Evolutionary conservation across 2,329 filamentous ascomycete genomes (phyloP).

Genomic region (Fonsecaea erecta): DNA sequence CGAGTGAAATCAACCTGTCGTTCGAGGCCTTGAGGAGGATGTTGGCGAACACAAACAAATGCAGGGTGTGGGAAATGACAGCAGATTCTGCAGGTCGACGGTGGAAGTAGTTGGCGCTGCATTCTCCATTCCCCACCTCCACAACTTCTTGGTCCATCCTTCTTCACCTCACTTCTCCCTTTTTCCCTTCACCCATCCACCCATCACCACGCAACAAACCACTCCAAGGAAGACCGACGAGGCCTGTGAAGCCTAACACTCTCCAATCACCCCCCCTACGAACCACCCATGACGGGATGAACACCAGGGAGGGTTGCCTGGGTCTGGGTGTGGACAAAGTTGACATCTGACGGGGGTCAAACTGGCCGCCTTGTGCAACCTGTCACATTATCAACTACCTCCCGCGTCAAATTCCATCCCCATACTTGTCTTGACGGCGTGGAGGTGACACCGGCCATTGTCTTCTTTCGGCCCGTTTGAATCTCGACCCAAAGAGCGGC

Average conservation of each 20-base stretch:
- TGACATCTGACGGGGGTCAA: conserved; percentile 27
- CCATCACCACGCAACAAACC: not conserved
- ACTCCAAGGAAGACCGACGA: not conserved
- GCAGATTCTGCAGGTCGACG: not conserved
- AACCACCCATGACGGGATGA: not conserved
- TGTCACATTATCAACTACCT: conserved; percentile 30
- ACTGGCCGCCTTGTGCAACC: conserved; percentile 28
- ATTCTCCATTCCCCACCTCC: not conserved
- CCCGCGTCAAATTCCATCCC: conserved; percentile 30
- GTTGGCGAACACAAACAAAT: not conserved
- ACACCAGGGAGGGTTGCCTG: not conserved
- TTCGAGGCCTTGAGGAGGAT: not conserved
- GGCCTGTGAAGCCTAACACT: not conserved
- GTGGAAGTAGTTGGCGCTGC: not conserved
- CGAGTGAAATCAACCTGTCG: not conserved
- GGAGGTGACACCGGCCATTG: conserved; percentile 15
- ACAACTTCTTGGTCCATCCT: not conserved
- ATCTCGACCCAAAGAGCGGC: conserved; percentile 34
- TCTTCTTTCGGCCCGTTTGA: conserved; percentile 23
- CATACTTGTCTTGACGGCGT: conserved; percentile 27
- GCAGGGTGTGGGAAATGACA: not conserved
- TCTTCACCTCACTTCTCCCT: not conserved
- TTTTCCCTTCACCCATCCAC: not conserved
- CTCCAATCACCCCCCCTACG: not conserved
- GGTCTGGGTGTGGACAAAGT: conserved; percentile 18